Evolutionary conservation across 176 grass and related monocot genomes (phyloP), one percentile per base, ranked within the genome.

Genomic region (Musa schizocarpa): DNA sequence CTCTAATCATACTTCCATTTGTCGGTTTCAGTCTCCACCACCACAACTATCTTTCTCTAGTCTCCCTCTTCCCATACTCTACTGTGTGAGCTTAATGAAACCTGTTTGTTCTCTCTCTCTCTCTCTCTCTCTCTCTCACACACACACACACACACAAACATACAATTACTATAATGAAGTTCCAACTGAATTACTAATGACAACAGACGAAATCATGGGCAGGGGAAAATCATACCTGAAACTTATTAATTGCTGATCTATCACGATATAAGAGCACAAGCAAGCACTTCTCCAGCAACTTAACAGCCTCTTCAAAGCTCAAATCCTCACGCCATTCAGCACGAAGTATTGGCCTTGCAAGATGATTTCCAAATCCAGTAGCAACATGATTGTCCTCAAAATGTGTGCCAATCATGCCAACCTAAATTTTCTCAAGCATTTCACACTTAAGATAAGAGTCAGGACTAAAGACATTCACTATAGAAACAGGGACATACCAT

Each of bases 321-420:
- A 99, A 70, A 77, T 99, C 96, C 61, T 95, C 91, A 1, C 49
- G 88, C 96, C 96, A 99, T 82, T 99, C 96, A 86, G 74, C 81
- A 75, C 96, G 88, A 74, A 99, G 88, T 68, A 99, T 92, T 1
- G 96, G 96, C 76, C 92, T 86, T 14, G 96, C 96, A 69, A 99
- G 58, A 78, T 99, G 96, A 77, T 99, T 95, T n/a, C 91, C 96
- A 84, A 91, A 99, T 84, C 96, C 96, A 78, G 96, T 99, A n/a
- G 96, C 96, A 24, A 99, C 61, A 78, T 95, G 91, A 67, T 95
- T 83, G 72, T 99, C 96, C 83, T 99, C 96, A 64, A 89, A 99
- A 84, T 99, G 96, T 64, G 96, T 99, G 73, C 91, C 96, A 75
- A 95, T 99, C 96, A 99, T 94, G 78, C 82, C 92, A 81, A 99